A percentile compares a stretch with the other conserved stretches of the same genome.
Conservation (phyloP, 345 rosid genomes). For the Eucalyptus sp. region DNA sequence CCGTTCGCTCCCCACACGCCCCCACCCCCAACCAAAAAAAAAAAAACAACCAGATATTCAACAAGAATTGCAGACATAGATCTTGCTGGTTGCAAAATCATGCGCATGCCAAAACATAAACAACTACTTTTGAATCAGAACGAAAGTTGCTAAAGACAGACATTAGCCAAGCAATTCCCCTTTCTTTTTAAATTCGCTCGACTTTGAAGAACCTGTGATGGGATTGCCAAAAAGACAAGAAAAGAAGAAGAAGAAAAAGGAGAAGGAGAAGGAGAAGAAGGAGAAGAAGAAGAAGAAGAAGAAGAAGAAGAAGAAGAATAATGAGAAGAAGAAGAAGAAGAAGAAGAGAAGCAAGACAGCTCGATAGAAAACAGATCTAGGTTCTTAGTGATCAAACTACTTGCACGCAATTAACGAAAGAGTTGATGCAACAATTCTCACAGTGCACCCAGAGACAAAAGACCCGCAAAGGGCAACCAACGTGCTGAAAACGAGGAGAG, state of each 20-base stretch:
- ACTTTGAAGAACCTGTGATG: not conserved
- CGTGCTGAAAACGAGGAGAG: constrained; percentile 26
- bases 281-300: too few relatives aligned
- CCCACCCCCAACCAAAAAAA: not conserved
- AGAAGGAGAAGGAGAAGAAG: too few relatives aligned
- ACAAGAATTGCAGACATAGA: not conserved
- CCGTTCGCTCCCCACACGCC: not conserved
- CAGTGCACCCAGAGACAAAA: constrained; percentile 6
- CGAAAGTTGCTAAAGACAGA: not conserved
- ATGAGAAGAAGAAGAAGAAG: too few relatives aligned
- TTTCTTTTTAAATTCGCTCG: not conserved
- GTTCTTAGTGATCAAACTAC: not conserved
- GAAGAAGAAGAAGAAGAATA: too few relatives aligned
- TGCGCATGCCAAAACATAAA: not conserved
- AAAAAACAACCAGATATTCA: not conserved
- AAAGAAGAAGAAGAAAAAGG: too few relatives aligned
- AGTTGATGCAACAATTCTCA: not conserved
- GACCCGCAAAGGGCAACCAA: constrained; percentile 29
- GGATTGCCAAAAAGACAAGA: not conserved
- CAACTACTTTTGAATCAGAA: not conserved
- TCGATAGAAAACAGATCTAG: not conserved
- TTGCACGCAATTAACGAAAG: not conserved
- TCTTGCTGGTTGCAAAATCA: not conserved
- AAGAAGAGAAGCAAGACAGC: not conserved
- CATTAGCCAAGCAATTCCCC: not conserved